Evolutionary conservation across 305 asterid genomes (phyloP).

Genomic region (Ilex paraguariensis): DNA sequence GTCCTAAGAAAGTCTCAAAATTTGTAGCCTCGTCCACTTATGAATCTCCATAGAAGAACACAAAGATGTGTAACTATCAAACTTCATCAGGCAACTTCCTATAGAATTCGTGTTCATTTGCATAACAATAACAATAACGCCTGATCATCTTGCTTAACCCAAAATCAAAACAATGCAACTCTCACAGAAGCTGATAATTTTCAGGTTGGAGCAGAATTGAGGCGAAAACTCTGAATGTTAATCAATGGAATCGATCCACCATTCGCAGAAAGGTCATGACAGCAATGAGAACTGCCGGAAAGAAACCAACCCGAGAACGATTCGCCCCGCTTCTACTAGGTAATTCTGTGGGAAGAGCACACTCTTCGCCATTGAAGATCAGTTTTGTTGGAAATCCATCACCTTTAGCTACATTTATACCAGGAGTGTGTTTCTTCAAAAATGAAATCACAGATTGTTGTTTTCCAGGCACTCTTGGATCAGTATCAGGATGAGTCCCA

Average conservation of each 20-base stretch:
- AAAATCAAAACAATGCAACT: too few species aligned
- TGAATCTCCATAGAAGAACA: too few species aligned
- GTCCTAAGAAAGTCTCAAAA: too few species aligned
- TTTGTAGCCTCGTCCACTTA: too few species aligned
- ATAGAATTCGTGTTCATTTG: too few species aligned
- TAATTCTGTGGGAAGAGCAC: conserved; percentile 54
- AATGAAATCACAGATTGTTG: conserved; percentile 82
- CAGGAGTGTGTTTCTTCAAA: conserved; percentile 40
- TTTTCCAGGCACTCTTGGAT: conserved; percentile 75
- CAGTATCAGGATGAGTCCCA: conserved; percentile 46
- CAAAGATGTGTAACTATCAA: too few species aligned
- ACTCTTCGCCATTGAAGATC: conserved; percentile 83
- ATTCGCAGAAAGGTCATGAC: conserved; percentile 34
- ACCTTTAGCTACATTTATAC: conserved; percentile 37
- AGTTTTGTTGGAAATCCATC: conserved; percentile 81
- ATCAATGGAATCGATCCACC: conserved; percentile 31
- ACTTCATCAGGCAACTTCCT: too few species aligned
- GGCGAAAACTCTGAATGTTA: not conserved
- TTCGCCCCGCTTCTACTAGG: conserved; percentile 29
- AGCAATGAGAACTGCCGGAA: conserved; percentile 30
- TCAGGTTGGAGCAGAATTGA: too few species aligned
- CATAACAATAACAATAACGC: too few species aligned
- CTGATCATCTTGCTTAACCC: too few species aligned
- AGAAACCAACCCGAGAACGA: conserved; percentile 16
- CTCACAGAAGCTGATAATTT: too few species aligned